Percentiles rank a stretch among this genome's conserved stretches.
Evolutionary conservation across 495 filamentous ascomycete species (phyloP).

Genomic region (Aspergillus diversus): DNA sequence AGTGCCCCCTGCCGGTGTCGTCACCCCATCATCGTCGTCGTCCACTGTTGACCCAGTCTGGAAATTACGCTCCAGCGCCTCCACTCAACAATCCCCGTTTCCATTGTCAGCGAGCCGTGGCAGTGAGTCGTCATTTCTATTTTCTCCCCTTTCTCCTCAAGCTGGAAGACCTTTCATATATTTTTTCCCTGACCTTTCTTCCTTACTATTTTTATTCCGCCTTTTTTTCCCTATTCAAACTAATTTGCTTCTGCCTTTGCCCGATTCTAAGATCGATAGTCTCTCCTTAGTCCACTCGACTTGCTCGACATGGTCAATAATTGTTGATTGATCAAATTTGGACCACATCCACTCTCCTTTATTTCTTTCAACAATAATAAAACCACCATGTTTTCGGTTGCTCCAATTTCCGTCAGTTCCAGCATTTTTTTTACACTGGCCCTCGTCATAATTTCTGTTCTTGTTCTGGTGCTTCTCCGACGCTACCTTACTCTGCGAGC

Average conservation of each 20-base stretch:
- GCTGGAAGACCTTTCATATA: not conserved
- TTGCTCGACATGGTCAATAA: slow-evolving; percentile 25
- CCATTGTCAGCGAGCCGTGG: not conserved
- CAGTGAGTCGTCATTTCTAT: slow-evolving; percentile 9
- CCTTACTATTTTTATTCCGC: slow-evolving; percentile 8
- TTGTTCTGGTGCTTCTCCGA: slow-evolving; percentile 81
- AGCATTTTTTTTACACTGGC: slow-evolving; percentile 73
- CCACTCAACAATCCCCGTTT: not conserved
- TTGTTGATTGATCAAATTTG: slow-evolving; percentile 28
- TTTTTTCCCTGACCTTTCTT: slow-evolving; percentile 7
- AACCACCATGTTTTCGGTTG: slow-evolving; percentile 32
- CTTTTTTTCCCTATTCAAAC: slow-evolving; percentile 10
- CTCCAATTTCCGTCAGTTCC: slow-evolving; percentile 59
- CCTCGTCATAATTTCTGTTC: slow-evolving; percentile 70
- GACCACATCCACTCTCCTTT: slow-evolving; percentile 15
- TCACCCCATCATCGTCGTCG: slow-evolving; percentile 12
- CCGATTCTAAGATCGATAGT: slow-evolving; percentile 23
- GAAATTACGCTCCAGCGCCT: not conserved
- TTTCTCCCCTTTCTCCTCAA: slow-evolving; percentile 10
- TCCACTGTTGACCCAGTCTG: not conserved
- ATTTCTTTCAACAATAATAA: slow-evolving; percentile 5
- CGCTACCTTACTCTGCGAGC: slow-evolving; percentile 87
- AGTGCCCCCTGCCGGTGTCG: slow-evolving; percentile 14
- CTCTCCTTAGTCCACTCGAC: slow-evolving; percentile 18
- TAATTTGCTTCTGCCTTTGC: not conserved